Conservation (phyloP, 2,329 filamentous ascomycete genomes). For the Pestalotiopsis sp. region DNA sequence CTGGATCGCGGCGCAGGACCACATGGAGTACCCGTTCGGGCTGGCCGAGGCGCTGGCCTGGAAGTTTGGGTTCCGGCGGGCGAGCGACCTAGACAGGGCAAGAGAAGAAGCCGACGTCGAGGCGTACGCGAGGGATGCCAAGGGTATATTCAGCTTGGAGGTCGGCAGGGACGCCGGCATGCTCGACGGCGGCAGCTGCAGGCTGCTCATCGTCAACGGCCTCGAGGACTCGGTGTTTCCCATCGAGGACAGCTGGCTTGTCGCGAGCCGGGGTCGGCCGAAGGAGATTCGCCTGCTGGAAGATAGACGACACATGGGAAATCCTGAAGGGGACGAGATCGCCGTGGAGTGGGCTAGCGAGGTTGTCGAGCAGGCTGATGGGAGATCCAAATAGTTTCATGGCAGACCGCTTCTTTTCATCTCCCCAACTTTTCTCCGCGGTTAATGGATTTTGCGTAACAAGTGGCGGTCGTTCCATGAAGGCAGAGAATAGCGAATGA, state of each 20-base stretch:
- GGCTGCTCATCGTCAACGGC: constrained; percentile 41
- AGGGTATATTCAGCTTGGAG: constrained; percentile 22
- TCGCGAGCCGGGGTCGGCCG: constrained; percentile 64
- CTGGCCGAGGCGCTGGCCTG: constrained; percentile 56
- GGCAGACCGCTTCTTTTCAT: neutral
- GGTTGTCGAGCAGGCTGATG: neutral
- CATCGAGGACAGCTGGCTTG: constrained; percentile 66
- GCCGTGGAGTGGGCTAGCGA: neutral
- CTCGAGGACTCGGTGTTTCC: constrained; percentile 67
- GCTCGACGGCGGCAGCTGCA: neutral
- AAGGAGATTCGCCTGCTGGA: constrained; percentile 69
- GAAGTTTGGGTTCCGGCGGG: constrained; percentile 63
- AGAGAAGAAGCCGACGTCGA: constrained; percentile 53
- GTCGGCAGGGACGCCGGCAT: neutral
- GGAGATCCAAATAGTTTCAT: neutral
- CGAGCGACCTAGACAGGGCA: constrained; percentile 53
- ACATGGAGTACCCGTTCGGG: constrained; percentile 67
- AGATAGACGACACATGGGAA: constrained; percentile 67
- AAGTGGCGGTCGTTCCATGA: no score
- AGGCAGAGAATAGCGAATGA: no score
- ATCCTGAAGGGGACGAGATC: constrained; percentile 42
- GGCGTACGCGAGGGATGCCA: constrained; percentile 64
- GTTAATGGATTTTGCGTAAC: no score
- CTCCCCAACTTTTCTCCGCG: no score
- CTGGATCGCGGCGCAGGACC: constrained; percentile 64